These are phyloP conservation scores for Rhodotorula taiwanensis DNA, from an alignment of 768 basidiomycete species.

Conservation along the genomic window DNA sequence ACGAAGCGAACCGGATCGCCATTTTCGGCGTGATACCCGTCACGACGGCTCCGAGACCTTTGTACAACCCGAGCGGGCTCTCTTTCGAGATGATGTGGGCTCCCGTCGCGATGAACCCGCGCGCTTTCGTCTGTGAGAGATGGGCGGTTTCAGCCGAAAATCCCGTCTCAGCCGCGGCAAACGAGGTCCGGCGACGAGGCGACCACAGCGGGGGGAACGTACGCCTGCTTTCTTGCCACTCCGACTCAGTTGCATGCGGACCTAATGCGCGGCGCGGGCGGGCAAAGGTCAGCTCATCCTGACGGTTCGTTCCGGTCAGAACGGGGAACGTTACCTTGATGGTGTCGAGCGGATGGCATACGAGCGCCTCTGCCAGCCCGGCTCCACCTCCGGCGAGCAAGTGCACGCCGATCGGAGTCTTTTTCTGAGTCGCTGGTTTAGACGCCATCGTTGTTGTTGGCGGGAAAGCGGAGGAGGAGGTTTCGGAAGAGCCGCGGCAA, in stretches of 20 bases:
- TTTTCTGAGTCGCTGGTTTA: conserved; percentile 40
- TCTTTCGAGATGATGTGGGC: conserved; percentile 78
- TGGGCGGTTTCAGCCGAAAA: no score
- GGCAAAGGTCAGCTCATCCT: background rate
- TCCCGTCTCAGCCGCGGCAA: no score
- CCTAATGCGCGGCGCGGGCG: background rate
- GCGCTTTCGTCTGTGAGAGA: conserved; percentile 67
- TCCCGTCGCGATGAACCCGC: conserved; percentile 89
- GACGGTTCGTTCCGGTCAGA: no score
- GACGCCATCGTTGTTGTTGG: background rate
- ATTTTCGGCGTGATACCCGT: conserved; percentile 98
- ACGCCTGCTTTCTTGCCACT: conserved; percentile 71
- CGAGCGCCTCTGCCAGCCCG: conserved; percentile 83
- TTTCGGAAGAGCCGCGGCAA: background rate
- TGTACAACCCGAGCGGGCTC: conserved; percentile 92
- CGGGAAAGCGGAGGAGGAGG: background rate
- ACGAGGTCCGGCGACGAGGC: no score
- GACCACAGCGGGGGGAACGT: conserved; percentile 46
- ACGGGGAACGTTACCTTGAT: conserved; percentile 80
- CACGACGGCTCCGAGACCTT: conserved; percentile 87
- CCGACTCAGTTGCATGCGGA: conserved; percentile 90
- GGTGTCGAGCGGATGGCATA: conserved; percentile 61
- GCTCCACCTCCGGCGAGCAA: conserved; percentile 91
- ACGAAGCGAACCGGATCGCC: conserved; percentile 97
- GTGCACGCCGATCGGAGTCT: conserved; percentile 54